Evolutionary conservation across 148 eudicot genomes (phyloP), one percentile per base, ranked within the genome.

Genomic region (Rhododendron williamsianum): DNA sequence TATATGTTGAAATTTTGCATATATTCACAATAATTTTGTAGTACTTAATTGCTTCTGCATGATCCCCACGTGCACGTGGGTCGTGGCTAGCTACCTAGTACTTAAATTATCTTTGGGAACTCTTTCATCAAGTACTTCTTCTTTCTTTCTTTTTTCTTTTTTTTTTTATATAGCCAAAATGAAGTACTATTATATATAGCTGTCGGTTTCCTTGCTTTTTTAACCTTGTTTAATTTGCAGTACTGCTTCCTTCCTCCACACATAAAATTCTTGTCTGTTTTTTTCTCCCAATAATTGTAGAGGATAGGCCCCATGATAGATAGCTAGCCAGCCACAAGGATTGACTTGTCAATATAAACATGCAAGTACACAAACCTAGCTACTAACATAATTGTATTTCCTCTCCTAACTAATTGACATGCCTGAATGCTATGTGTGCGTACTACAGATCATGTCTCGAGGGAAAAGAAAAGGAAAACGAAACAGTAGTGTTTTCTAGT

Each of bases 251-350:
- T 49, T 49, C 84, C 52, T 73, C 80, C 78, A 72, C 87, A 81
- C 84, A 81, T 86, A 71, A 81, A 81, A 36, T 72, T 86, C 80
- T 81, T 69, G 83, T 80, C 83, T 80, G 30, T 85, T 71, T 38
- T 38, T 38, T 43, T 45, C 5, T 80, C 48, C 27, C 67, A 67
- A 46, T 80, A 21, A 46, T 1, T 33, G 25, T 65, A 73, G 25
- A 83, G 27, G 58, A 63, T 81, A 80, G 84, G 84, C 60, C 82
- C 87, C 52, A 33, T 80, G 78, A 33, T 80, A n/a, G 78, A 81
- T 67, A 74, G 83, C 45, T 23, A 72, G 54, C 54, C 54, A 54
- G 54, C 54, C 54, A 0, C 56, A 52, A 52, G 16, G 56, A 52
- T 52, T 3, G 35, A 3, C 1, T 45, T 45, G 60, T 54, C 21